These are phyloP conservation scores for Penicillium daleae DNA, from an alignment of 495 filamentous ascomycete genomes.

Conservation along the genomic window DNA sequence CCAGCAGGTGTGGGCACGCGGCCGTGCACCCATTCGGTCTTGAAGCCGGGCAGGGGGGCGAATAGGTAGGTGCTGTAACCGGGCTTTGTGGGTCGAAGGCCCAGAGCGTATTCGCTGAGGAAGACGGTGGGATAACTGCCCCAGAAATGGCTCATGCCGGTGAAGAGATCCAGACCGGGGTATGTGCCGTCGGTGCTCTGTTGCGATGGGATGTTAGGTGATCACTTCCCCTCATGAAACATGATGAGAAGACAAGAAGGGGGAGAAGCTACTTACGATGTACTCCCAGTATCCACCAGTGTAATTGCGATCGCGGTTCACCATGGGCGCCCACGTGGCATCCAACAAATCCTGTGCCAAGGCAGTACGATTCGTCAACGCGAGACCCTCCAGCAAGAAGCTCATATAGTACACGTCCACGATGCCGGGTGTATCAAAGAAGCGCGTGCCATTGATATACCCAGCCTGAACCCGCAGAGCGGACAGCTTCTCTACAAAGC, in stretches of 20 bases:
- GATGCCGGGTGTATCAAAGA: background rate
- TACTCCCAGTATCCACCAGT: slow-evolving; percentile 17
- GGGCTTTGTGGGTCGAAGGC: slow-evolving; percentile 5
- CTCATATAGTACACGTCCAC: background rate
- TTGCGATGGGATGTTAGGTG: background rate
- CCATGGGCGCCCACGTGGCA: slow-evolving; percentile 13
- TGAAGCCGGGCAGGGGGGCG: slow-evolving; percentile 4
- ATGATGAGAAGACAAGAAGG: background rate
- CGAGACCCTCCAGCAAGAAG: slow-evolving; percentile 6
- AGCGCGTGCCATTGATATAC: background rate
- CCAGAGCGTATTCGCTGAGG: slow-evolving; percentile 9
- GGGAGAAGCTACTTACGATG: slow-evolving; percentile 5
- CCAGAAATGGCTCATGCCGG: slow-evolving; percentile 13
- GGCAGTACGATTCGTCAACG: background rate
- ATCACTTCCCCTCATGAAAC: background rate
- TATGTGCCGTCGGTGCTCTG: slow-evolving; percentile 14
- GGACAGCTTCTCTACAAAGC: background rate
- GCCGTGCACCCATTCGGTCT: slow-evolving; percentile 14
- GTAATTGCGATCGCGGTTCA: slow-evolving; percentile 7
- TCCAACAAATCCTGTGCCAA: slow-evolving; percentile 7
- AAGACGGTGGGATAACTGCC: slow-evolving; percentile 14
- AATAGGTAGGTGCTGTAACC: slow-evolving; percentile 5
- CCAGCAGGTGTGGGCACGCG: slow-evolving; percentile 7
- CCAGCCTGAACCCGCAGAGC: background rate
- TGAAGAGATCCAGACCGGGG: slow-evolving; percentile 11